phyloP scores from a whole-genome alignment of 2,329 filamentous ascomycete genomes.

The Epichloe elymi region DNA sequence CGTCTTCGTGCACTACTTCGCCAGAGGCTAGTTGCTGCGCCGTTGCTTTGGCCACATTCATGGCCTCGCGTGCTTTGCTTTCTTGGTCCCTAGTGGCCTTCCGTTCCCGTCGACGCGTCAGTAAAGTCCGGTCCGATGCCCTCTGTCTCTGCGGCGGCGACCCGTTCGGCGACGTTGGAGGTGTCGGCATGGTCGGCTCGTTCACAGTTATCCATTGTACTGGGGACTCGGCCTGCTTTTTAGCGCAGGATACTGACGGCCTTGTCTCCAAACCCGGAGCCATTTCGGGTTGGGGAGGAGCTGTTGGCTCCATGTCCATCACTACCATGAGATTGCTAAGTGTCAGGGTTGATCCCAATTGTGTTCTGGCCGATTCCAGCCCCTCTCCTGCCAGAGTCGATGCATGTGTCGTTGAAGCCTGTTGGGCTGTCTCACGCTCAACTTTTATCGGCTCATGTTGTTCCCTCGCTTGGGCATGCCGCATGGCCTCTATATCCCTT shows the following conservation, averaged over 20 bases:
- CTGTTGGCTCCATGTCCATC: conserved; percentile 21
- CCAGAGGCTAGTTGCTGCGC: conserved; percentile 10
- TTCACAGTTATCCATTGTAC: neutral
- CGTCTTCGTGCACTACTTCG: conserved; percentile 14
- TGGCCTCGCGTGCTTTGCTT: conserved; percentile 12
- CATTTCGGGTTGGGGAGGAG: conserved; percentile 5
- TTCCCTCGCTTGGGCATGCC: conserved; percentile 12
- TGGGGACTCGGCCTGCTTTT: neutral
- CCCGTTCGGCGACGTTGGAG: conserved; percentile 17
- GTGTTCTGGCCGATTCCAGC: neutral
- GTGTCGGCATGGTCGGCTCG: conserved; percentile 14
- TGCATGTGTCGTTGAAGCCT: neutral
- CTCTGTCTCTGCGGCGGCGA: conserved; percentile 14
- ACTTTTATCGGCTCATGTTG: conserved; percentile 1
- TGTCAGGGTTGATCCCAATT: conserved; percentile 7
- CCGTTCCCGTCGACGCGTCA: conserved; percentile 23
- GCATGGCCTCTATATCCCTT: conserved; percentile 24
- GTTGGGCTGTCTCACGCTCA: neutral
- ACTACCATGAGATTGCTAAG: conserved; percentile 28
- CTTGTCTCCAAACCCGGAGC: neutral
- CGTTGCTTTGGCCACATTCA: conserved; percentile 10
- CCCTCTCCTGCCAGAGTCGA: neutral
- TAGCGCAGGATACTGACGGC: neutral
- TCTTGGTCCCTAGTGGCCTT: conserved; percentile 17
- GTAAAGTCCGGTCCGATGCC: conserved; percentile 16